These are phyloP conservation scores for Boletus tomentosulus DNA, from an alignment of 768 basidiomycete genomes.

Conservation along the genomic window DNA sequence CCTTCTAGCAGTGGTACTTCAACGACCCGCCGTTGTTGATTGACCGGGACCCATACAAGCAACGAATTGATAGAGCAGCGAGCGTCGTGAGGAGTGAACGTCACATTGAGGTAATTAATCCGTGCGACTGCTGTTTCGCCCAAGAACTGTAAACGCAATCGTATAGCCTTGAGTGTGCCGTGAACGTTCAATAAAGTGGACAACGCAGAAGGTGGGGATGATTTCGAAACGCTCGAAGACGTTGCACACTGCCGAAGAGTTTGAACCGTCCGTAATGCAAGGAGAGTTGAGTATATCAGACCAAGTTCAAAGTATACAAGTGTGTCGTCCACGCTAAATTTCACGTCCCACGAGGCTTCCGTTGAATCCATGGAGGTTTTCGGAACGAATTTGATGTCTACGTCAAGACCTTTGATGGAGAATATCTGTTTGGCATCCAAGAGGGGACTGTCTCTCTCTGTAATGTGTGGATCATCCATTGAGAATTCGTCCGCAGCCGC, in stretches of 20 bases:
- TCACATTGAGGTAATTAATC: constrained; percentile 22
- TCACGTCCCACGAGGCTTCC: constrained; percentile 36
- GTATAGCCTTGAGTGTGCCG: constrained; percentile 40
- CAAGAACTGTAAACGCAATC: constrained; percentile 46
- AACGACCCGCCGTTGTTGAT: constrained; percentile 33
- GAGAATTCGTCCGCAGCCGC: constrained; percentile 65
- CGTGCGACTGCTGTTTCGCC: constrained; percentile 44
- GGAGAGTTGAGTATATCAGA: constrained; percentile 65
- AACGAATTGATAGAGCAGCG: constrained; percentile 39
- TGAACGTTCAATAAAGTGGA: constrained; percentile 25
- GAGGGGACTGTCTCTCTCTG: constrained; percentile 47
- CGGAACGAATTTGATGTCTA: constrained; percentile 26
- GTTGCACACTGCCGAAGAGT: constrained; percentile 30
- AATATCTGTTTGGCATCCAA: constrained; percentile 42
- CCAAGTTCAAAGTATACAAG: constrained; percentile 54
- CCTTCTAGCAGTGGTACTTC: constrained; percentile 26
- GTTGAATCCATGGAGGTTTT: constrained; percentile 1
- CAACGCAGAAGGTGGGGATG: constrained; percentile 16
- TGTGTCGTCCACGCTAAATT: constrained; percentile 49
- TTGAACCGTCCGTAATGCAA: constrained; percentile 54
- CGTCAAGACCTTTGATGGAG: constrained; percentile 32
- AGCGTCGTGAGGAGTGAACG: constrained; percentile 15
- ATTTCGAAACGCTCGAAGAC: constrained; percentile 13
- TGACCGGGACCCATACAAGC: constrained; percentile 56
- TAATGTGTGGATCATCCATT: constrained; percentile 60